Evolutionary conservation across 2,329 filamentous ascomycete species (phyloP), one percentile per base, ranked within the genome.

Genomic region (Pleurostoma richardsiae): DNA sequence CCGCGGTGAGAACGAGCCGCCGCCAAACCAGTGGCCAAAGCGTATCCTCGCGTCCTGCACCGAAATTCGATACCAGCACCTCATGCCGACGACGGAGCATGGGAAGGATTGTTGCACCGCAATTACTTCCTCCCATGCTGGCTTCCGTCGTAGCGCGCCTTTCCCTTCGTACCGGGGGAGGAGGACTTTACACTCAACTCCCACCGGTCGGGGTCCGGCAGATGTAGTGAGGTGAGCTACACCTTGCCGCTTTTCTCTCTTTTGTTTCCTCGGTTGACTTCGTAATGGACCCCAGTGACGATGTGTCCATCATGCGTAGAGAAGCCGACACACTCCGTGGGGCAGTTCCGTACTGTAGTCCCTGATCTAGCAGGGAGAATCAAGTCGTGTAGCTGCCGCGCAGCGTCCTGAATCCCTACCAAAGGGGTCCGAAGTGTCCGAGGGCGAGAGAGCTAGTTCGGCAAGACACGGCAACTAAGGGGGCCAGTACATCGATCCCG

Each of bases 11-110:
- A 56, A 49, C 54, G 58, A 58, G 51, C 53, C 53, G 49, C 57
- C 61, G 27, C 63, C 63, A 51, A 41, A 10, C 41, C 48, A 5
- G 62, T 62, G 62, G 59, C 52, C 49, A 31, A 43, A 48, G 19
- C 29, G 6, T 19, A 19, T 19, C 19, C 8, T 7, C 27, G 29
- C 42, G 39, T 30, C 48, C 36, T 43, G 29, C 46, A 49, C 29
- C 39, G 42, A 29, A 46, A 28, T 46, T 42, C 38, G 44, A 46
- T 41, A 46, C 52, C 52, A 49, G 52, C 52, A 52, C 48, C 51
- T 50, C 52, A 54, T 54, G 52, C 52, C 40, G 43, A 43, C 29
- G 43, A 43, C 31, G 43, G 46, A 36, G 33, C 33, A 36, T 8
- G 33, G 43, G 38, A 33, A 46, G 42, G 6, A 26, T 26, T 36